phyloP scores from a whole-genome alignment of 345 rosid genomes.

The Lepidium africanum region DNA sequence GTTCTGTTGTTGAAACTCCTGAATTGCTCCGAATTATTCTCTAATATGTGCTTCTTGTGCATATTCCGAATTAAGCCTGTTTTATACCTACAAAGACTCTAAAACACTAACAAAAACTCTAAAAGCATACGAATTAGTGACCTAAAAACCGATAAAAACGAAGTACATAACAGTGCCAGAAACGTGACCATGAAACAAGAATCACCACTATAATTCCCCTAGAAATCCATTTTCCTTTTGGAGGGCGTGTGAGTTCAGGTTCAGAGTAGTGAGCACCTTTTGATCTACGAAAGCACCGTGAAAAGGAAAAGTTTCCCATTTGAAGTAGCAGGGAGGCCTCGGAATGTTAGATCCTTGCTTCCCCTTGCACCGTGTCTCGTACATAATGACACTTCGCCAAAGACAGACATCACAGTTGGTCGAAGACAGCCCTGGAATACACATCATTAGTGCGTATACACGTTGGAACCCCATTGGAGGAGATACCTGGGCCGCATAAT shows the following conservation, averaged over 20 bases:
- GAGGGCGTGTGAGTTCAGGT: not conserved
- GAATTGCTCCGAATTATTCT: no score
- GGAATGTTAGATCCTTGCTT: not conserved
- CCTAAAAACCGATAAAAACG: no score
- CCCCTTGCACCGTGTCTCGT: not conserved
- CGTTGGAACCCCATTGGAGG: not conserved
- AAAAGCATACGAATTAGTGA: no score
- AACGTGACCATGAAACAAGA: no score
- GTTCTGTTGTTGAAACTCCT: no score
- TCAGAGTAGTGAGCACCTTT: not conserved
- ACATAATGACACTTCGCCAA: not conserved
- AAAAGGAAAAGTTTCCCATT: not conserved
- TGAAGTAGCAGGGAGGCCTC: not conserved
- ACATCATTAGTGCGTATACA: conserved; percentile 6
- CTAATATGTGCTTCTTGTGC: no score
- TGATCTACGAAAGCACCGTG: not conserved
- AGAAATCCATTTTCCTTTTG: not conserved
- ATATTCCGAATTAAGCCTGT: no score
- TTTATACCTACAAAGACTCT: no score
- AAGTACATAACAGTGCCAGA: no score
- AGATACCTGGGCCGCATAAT: not conserved
- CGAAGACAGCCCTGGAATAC: conserved; percentile 1
- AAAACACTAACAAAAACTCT: no score
- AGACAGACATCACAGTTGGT: not conserved
- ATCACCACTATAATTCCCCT: not conserved